Conservation (phyloP, 306 rosid genomes). For the Rosa lucieae region DNA sequence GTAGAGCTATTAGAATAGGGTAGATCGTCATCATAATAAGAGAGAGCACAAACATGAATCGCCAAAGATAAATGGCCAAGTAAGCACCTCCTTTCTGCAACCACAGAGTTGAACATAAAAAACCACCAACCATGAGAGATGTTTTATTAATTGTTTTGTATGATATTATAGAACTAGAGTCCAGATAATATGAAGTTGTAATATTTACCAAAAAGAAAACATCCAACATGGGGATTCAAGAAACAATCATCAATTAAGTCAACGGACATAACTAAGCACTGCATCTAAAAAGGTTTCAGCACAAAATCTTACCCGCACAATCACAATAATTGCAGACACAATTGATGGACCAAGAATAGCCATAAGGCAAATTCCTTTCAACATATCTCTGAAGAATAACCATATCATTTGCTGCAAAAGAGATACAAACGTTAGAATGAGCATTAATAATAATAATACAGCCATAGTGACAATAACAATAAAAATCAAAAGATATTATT, state of each 20-base stretch:
- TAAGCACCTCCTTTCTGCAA: slow-evolving; percentile 99
- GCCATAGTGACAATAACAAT: background rate
- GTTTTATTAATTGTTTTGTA: background rate
- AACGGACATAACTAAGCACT: slow-evolving; percentile 17
- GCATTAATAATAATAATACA: background rate
- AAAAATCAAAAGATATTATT: background rate
- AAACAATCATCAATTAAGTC: slow-evolving; percentile 4
- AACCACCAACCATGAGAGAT: slow-evolving; percentile 8
- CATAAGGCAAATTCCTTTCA: slow-evolving; percentile 73
- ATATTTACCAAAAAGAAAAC: background rate
- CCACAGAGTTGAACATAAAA: slow-evolving; percentile 21
- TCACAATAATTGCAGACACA: slow-evolving; percentile 82
- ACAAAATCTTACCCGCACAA: slow-evolving; percentile 67
- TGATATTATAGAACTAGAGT: slow-evolving; percentile 4
- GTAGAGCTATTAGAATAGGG: too few species aligned
- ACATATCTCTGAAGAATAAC: slow-evolving; percentile 85
- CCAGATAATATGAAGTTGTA: slow-evolving; percentile 20
- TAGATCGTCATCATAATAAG: slow-evolving; percentile 94
- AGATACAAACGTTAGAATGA: slow-evolving; percentile 30
- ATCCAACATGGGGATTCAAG: slow-evolving; percentile 1
- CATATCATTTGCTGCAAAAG: slow-evolving; percentile 84
- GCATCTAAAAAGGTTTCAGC: slow-evolving; percentile 15
- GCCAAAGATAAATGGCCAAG: slow-evolving; percentile 77
- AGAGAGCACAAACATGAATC: slow-evolving; percentile 38
- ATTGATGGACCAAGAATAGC: slow-evolving; percentile 82